Base-by-base conservation (phyloP, 2,329 filamentous ascomycete species). In the Ophiocordyceps australis region DNA sequence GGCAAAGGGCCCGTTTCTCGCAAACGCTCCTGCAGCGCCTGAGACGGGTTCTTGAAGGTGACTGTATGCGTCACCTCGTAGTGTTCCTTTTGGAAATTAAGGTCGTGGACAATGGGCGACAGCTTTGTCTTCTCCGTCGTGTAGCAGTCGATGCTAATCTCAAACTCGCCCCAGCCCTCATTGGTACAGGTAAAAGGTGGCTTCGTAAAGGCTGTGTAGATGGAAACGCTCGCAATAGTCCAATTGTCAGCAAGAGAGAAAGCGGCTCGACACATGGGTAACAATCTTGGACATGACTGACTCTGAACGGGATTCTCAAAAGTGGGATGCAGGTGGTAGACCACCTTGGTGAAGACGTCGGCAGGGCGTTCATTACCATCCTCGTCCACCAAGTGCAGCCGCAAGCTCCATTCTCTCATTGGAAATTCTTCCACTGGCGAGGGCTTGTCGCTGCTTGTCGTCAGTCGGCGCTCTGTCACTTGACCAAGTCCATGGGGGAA, bases 121-220 rank as follows among this genome's bases (percentile, higher is more conserved):
- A 82, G 69, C 43, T 93, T 86, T 30, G 75, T 76, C 61, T 94
- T 94, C 52, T 89, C 82, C 17, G 77, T 73, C 22, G 77, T 79
- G 44, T 74, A 77, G 38, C 91, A 65, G 33, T 79, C 71, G 42
- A 95, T 89, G 24, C 62, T 64, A 73, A 98, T 86, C 47, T 95
- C 89, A 49, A 98, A 98, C 56, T 95, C 89, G 43, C 89, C 89
- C 89, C 89, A 98, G 38, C 89, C 89, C 54, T 94, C 80, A 53
- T 98, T 92, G 35, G 72, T 62, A 52, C 92, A 92, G 36, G 65
- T 66, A 57, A 95, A 98, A 0, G 89, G 89, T 1, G 83, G 70
- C 36, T 78, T 74, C 45, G 74, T 75, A 57, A 93, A 77, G 14
- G 70, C 80, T 89, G 38, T 14, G 17, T 19, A 7, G n/a, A n/a